These are phyloP conservation scores for Papiliotrema flavescens DNA, from an alignment of 1,284 basidiomycete species.

Conservation along the genomic window DNA sequence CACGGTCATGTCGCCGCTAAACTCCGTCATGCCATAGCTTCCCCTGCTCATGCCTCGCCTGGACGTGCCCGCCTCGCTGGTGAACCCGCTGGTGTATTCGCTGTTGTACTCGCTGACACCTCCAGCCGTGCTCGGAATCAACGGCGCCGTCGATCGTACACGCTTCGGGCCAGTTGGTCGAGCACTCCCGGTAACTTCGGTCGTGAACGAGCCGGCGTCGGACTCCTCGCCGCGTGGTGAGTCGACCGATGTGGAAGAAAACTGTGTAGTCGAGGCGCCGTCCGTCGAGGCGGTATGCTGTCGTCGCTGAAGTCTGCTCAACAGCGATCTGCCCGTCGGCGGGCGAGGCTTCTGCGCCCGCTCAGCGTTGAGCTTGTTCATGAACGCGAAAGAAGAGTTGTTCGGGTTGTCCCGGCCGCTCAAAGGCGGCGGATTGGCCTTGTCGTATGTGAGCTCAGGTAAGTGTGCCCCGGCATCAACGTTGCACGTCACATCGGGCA, in stretches of 20 bases:
- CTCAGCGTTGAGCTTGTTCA: constrained; percentile 13
- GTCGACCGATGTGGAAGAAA: constrained; percentile 7
- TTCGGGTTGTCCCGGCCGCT: constrained; percentile 37
- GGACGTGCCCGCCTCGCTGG: constrained; percentile 5
- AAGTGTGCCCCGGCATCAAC: constrained; percentile 30
- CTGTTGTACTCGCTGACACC: no score
- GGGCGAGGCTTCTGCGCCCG: constrained; percentile 1
- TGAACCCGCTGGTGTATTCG: background rate
- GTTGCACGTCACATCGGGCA: constrained; percentile 16
- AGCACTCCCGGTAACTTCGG: background rate
- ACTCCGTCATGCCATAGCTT: constrained; percentile 40
- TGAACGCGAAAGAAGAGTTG: constrained; percentile 36
- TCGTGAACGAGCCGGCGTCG: constrained; percentile 9
- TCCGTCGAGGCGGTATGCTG: background rate
- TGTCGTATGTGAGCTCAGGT: constrained; percentile 27
- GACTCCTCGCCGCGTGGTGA: background rate
- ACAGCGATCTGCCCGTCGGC: background rate
- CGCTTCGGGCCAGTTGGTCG: constrained; percentile 4
- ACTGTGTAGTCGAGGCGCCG: constrained; percentile 4
- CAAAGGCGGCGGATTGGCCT: constrained; percentile 27
- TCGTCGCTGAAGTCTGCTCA: constrained; percentile 2
- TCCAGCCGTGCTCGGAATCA: constrained; percentile 12
- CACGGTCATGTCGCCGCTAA: constrained; percentile 46
- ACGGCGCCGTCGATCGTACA: constrained; percentile 12
- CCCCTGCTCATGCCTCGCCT: constrained; percentile 21